Base-by-base conservation (phyloP, 257 asterid genomes). In the Striga asiatica region DNA sequence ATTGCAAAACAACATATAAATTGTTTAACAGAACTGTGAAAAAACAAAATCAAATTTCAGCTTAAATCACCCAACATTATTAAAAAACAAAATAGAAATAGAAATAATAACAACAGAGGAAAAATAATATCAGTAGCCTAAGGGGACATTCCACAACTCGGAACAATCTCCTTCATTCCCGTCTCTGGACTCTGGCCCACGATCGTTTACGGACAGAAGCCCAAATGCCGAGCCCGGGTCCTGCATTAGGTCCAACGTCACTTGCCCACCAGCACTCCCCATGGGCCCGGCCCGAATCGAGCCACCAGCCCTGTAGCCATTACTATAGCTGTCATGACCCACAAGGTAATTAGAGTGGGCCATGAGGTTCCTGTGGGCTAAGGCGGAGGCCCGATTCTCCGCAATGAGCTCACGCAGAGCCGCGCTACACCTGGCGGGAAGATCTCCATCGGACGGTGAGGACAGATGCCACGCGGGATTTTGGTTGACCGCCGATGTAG, bases 391-490 rank as follows among this genome's bases (percentile, higher is more conserved):
- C 23, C 92, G 78, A 28, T 77, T 79, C 45, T 79, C 86, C 0
- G 85, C 92, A 0, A 84, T 84, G 21, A 84, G 70, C 57, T 84
- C 86, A 3, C 72, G 74, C 8, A 84, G 77, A 7, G 82, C 88
- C 6, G 82, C 81, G 57, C 85, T 75, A 61, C 84, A 73, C 39
- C 71, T 64, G 2, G 71, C 62, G 1, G 86, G 76, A 13, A 79
- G 79, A 50, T 77, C n/a, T n/a, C n/a, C 77, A 5, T 70, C 32
- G 7, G 81, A 29, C 6, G 56, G 11, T n/a, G 62, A 25, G 1
- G 51, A 11, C 9, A 7, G 3, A 50, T 53, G 66, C 80, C 60
- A 69, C 21, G 60, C 7, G 18, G 23, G 7, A 6, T 8, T 43
- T 21, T 28, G 20, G 51, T 50, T 56, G 51, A 62, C 73, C 7